phyloP scores from a whole-genome alignment of 2,329 filamentous ascomycete genomes.

The Epichloe uncinata region DNA sequence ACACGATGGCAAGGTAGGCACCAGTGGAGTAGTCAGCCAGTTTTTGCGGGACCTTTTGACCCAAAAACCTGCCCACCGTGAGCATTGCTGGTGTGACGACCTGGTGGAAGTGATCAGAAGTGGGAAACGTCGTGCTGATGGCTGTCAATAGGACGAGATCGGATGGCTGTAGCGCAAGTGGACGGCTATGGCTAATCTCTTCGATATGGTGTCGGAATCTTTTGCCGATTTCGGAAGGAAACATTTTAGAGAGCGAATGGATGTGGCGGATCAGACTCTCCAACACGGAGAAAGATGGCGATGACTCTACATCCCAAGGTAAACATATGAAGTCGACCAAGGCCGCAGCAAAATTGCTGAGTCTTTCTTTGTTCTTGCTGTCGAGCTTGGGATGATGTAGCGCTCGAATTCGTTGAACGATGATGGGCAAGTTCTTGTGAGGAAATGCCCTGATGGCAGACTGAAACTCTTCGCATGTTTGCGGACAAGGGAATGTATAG shows the following conservation, averaged over 20 bases:
- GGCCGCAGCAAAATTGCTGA: slow-evolving; percentile 51
- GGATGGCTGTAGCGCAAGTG: slow-evolving; percentile 43
- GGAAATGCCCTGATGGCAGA: slow-evolving; percentile 50
- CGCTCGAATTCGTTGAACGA: slow-evolving; percentile 80
- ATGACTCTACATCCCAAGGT: slow-evolving; percentile 27
- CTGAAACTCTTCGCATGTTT: slow-evolving; percentile 61
- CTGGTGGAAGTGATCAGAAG: slow-evolving; percentile 93
- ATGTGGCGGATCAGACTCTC: slow-evolving; percentile 80
- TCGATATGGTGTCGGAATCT: slow-evolving; percentile 64
- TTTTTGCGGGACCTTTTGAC: slow-evolving; percentile 54
- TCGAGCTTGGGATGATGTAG: slow-evolving; percentile 84
- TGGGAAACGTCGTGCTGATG: slow-evolving; percentile 75
- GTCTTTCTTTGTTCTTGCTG: slow-evolving; percentile 71
- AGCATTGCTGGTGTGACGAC: slow-evolving; percentile 85
- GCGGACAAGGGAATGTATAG: slow-evolving; percentile 77
- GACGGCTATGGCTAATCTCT: slow-evolving; percentile 34
- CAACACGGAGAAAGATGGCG: slow-evolving; percentile 51
- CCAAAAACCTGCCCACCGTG: slow-evolving; percentile 71
- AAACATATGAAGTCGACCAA: slow-evolving; percentile 50
- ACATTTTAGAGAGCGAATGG: slow-evolving; percentile 82
- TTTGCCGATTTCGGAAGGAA: slow-evolving; percentile 62
- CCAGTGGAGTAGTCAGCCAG: slow-evolving; percentile 59
- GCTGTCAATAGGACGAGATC: slow-evolving; percentile 78
- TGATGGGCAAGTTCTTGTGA: slow-evolving; percentile 54
- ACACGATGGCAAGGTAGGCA: slow-evolving; percentile 65